Base-by-base conservation (phyloP, 495 filamentous ascomycete species). In the Tuber calosporum region DNA sequence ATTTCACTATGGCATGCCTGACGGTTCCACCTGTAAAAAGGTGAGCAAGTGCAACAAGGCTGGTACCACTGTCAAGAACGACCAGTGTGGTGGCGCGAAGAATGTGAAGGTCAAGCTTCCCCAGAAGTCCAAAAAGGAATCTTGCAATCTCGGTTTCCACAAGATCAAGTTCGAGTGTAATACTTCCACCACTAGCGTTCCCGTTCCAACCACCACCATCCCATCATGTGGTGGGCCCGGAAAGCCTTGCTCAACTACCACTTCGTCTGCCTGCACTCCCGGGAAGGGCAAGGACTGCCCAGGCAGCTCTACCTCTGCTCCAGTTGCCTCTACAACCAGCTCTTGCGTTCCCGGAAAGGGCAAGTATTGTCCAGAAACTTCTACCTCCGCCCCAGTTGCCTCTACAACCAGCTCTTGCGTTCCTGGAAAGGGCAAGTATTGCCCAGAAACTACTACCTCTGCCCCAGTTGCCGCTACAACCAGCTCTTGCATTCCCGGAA, bases 51-150 rank as follows among this genome's bases (percentile, higher is more conserved):
- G 91, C 87, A 85, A 84, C 69, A 83, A 87, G 68, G 84, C 84
- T 37, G 91, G 91, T 79, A 88, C 88, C 69, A 86, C 84, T 70
- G 85, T 97, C 76, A 82, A 86, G 82, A 97, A 97, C 86, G 87
- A 85, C 74, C 93, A 97, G 85, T 97, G 94, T 82, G 94, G 93
- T 86, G 93, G 94, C 84, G 94, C 94, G 73, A 91, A 86, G 80
- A 87, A 86, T 36, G 92, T 97, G 43, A 88, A 87, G 45, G 89
- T 96, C 80, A 86, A 92, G 82, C 88, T 92, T 79, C 91, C 91
- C 22, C 79, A 84, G 11, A 83, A 89, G 81, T 84, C 85, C 74
- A 82, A 82, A 7, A 88, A 86, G 83, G 78, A 81, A 53, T 83
- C 79, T 74, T 94, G 93, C 84, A 86, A 86, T 71, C 86, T 97